Evolutionary conservation across 1,284 basidiomycete genomes (phyloP).

Genomic region (Leccinum solheimii): DNA sequence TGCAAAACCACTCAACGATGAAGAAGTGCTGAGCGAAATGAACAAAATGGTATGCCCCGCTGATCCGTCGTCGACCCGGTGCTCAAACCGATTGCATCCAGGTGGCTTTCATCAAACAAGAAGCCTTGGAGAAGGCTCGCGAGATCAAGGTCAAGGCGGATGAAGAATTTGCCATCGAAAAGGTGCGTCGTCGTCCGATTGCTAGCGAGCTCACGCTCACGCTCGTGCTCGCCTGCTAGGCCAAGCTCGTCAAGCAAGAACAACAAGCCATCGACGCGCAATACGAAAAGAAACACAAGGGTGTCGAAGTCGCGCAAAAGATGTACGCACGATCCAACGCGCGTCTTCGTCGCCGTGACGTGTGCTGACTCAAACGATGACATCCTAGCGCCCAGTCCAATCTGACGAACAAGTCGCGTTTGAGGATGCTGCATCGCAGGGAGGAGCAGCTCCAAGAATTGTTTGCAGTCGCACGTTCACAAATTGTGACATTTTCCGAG

Average conservation of each 20-base stretch:
- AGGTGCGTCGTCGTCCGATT: slow-evolving; percentile 52
- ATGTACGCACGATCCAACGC: slow-evolving; percentile 59
- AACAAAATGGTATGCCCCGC: slow-evolving; percentile 88
- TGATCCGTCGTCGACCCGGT: not conserved
- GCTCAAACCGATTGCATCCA: slow-evolving; percentile 35
- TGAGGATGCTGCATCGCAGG: slow-evolving; percentile 87
- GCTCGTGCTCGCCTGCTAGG: slow-evolving; percentile 47
- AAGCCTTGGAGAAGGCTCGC: slow-evolving; percentile 94
- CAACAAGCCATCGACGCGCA: slow-evolving; percentile 88
- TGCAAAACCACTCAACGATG: slow-evolving; percentile 82
- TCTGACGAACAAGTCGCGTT: slow-evolving; percentile 92
- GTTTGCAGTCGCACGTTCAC: slow-evolving; percentile 74
- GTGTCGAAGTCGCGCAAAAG: slow-evolving; percentile 90
- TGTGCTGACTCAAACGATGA: not conserved
- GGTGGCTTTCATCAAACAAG: slow-evolving; percentile 97
- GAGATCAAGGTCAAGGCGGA: slow-evolving; percentile 96
- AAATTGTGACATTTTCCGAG: slow-evolving; percentile 63
- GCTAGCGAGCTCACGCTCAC: not conserved
- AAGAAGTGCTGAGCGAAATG: slow-evolving; percentile 96
- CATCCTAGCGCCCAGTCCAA: slow-evolving; percentile 85
- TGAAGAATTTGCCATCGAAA: slow-evolving; percentile 97
- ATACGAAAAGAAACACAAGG: slow-evolving; percentile 93
- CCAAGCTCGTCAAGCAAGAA: slow-evolving; percentile 94
- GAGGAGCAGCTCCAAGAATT: slow-evolving; percentile 93
- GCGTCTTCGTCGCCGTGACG: not conserved